Evolutionary conservation across 257 asterid genomes (phyloP).

Genomic region (Rubia yunnanensis): DNA sequence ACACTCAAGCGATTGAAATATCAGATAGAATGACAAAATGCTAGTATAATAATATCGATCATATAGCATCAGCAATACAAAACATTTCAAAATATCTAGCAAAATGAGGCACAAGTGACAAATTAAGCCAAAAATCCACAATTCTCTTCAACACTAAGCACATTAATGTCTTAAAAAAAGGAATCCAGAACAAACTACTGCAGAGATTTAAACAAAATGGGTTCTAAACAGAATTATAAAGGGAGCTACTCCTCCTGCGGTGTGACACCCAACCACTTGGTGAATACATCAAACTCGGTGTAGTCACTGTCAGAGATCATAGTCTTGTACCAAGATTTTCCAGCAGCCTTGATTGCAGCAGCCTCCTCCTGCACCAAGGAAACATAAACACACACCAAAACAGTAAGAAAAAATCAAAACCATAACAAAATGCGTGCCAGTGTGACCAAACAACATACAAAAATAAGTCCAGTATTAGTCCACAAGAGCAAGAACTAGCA

Average conservation of each 20-base stretch:
- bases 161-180: too few relatives aligned
- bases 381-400: background rate
- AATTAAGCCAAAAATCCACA: too few relatives aligned
- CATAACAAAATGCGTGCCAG: background rate
- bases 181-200: too few relatives aligned
- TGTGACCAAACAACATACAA: background rate
- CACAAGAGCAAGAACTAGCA: background rate
- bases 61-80: conserved; percentile 14
- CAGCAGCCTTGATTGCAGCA: conserved; percentile 45
- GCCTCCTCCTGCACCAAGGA: conserved; percentile 62
- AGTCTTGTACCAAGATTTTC: conserved; percentile 73
- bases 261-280: conserved; percentile 84
- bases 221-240: too few relatives aligned
- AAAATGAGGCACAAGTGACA: conserved; percentile 9
- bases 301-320: conserved; percentile 85
- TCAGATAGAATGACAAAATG: conserved; percentile 13
- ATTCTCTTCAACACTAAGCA: too few relatives aligned
- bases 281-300: conserved; percentile 68
- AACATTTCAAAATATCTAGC: conserved; percentile 12
- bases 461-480: background rate
- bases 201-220: too few relatives aligned
- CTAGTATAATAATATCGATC: conserved; percentile 7
- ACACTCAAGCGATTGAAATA: too few relatives aligned
- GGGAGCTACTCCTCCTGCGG: too few relatives aligned
- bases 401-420: background rate